Conservation (phyloP, 352 stramenopile genomes). For the Phytophthora agathidicida region DNA sequence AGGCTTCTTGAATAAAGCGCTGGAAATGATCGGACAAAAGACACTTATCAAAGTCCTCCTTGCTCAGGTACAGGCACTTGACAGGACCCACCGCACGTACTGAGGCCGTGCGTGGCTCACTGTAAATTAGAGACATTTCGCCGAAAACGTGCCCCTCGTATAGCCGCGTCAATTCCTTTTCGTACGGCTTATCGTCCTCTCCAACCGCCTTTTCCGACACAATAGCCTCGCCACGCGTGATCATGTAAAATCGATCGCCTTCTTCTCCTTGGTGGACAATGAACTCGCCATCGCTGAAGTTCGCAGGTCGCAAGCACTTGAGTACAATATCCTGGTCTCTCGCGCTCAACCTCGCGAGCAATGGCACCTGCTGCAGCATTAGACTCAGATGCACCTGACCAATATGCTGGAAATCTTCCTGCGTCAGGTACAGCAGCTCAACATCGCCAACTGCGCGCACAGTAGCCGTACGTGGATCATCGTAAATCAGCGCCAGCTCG, state of each 20-base stretch:
- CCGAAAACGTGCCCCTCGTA: conserved; percentile 91
- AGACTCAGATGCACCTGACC: conserved; percentile 87
- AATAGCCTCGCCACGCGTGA: conserved; percentile 85
- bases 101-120: conserved; percentile 82
- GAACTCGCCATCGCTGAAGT: conserved; percentile 88
- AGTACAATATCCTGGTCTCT: conserved; percentile 86
- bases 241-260: conserved; percentile 91
- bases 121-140: conserved; percentile 91
- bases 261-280: conserved; percentile 91
- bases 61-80: conserved; percentile 88
- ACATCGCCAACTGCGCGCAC: conserved; percentile 80
- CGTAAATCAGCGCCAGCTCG: conserved; percentile 92
- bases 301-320: conserved; percentile 77
- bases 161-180: conserved; percentile 82
- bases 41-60: conserved; percentile 90
- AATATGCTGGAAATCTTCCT: conserved; percentile 89
- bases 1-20: conserved; percentile 85
- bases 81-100: conserved; percentile 80
- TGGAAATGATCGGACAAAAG: conserved; percentile 85
- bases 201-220: conserved; percentile 71
- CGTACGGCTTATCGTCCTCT: conserved; percentile 48
- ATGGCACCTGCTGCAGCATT: conserved; percentile 87
- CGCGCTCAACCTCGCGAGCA: conserved; percentile 71
- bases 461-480: conserved; percentile 87
- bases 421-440: conserved; percentile 84